A percentile compares a stretch with the other conserved stretches of the same genome.
These are phyloP conservation scores for Rhizopogon rudus DNA, from an alignment of 768 basidiomycete species.

Conservation along the genomic window DNA sequence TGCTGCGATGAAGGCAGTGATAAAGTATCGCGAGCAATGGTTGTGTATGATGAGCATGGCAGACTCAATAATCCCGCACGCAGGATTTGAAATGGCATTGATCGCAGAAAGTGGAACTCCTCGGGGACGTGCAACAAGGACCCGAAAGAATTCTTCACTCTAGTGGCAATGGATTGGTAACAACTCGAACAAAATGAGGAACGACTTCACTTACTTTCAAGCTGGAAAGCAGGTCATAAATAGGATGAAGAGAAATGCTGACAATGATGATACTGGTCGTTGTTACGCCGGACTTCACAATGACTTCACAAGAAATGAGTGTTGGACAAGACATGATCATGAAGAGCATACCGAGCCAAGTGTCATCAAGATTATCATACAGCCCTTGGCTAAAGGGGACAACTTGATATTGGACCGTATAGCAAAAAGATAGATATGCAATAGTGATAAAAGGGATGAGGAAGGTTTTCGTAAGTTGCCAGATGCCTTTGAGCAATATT, in stretches of 20 bases:
- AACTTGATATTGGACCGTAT: conserved; percentile 16
- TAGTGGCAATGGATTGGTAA: neutral
- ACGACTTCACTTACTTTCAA: conserved; percentile 11
- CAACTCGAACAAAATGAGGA: neutral
- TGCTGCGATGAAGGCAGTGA: neutral
- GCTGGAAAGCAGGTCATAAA: conserved; percentile 12
- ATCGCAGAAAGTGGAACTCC: conserved; percentile 4
- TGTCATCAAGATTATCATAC: conserved; percentile 10
- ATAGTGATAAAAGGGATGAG: conserved; percentile 7
- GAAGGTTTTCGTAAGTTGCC: neutral
- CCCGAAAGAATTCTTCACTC: conserved; percentile 26
- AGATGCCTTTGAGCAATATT: neutral
- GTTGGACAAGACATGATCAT: neutral
- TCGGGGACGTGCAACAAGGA: neutral
- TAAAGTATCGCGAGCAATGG: conserved; percentile 5
- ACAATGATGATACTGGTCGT: conserved; percentile 22
- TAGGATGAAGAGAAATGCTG: conserved; percentile 22
- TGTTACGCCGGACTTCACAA: conserved; percentile 25
- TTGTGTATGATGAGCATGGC: neutral
- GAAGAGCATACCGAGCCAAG: conserved; percentile 9
- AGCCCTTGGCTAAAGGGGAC: conserved; percentile 22
- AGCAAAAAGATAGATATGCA: conserved; percentile 9
- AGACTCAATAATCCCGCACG: neutral
- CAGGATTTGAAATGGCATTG: conserved; percentile 5
- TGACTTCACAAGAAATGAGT: conserved; percentile 9